Evolutionary conservation across 371 early-diverging fungal species (phyloP).

Genomic region (Rhizopus microsporus): DNA sequence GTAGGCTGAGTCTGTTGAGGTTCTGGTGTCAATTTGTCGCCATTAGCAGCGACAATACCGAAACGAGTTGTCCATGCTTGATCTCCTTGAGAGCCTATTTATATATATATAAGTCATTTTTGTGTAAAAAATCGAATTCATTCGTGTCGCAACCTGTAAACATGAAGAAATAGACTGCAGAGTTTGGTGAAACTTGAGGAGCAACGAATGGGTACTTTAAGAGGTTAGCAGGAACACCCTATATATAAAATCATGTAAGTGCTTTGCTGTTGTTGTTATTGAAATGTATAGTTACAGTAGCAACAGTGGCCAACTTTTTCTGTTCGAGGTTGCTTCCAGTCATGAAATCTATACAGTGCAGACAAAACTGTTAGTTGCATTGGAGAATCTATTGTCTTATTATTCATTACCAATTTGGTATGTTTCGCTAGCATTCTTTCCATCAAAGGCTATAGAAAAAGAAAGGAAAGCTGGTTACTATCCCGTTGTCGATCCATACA

Average conservation of each 20-base stretch:
- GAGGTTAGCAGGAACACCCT: slow-evolving; percentile 17
- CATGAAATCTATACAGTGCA: slow-evolving; percentile 35
- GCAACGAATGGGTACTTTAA: slow-evolving; percentile 25
- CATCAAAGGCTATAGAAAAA: slow-evolving; percentile 21
- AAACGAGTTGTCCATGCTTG: slow-evolving; percentile 48
- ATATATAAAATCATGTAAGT: slow-evolving; percentile 5
- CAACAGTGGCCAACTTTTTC: slow-evolving; percentile 29
- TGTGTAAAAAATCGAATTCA: not conserved
- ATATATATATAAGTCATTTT: not conserved
- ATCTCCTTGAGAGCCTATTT: slow-evolving; percentile 32
- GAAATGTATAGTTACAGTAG: slow-evolving; percentile 24
- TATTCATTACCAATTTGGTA: slow-evolving; percentile 23
- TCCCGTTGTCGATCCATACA: not conserved
- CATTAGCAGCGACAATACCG: slow-evolving; percentile 33
- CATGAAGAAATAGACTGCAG: slow-evolving; percentile 52
- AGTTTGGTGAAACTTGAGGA: slow-evolving; percentile 40
- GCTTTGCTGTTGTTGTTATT: not conserved
- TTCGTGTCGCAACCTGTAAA: slow-evolving; percentile 32
- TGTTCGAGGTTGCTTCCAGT: slow-evolving; percentile 40
- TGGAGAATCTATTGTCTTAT: not conserved
- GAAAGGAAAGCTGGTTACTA: not conserved
- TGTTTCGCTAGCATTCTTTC: slow-evolving; percentile 19
- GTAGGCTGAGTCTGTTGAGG: slow-evolving; percentile 28
- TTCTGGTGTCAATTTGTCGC: slow-evolving; percentile 20
- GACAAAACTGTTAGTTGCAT: not conserved